Percentiles rank a stretch among this genome's conserved stretches.
Conservation (phyloP, 129 eudicot species). For the Saussurea involucrata region DNA sequence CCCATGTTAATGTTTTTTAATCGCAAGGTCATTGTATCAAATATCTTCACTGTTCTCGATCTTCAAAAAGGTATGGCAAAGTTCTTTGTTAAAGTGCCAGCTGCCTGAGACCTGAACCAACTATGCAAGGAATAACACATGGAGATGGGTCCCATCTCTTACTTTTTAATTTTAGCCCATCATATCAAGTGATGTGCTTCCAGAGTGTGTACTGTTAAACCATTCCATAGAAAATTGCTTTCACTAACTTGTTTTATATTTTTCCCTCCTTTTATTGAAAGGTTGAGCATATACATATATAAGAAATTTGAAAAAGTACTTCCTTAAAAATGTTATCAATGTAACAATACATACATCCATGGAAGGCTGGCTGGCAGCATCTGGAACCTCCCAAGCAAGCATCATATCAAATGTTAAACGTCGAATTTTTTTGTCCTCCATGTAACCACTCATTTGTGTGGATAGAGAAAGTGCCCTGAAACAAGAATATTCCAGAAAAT, state of each 20-base stretch:
- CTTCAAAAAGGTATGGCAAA: not conserved
- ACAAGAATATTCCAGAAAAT: conserved; percentile 81
- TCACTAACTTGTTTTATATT: not conserved
- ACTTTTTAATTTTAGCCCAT: not conserved
- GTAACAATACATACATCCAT: conserved; percentile 44
- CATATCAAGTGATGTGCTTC: not conserved
- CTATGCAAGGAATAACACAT: too few species aligned
- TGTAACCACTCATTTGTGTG: conserved; percentile 66
- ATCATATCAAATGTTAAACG: conserved; percentile 89
- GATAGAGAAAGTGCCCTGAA: conserved; percentile 79
- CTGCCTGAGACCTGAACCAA: too few species aligned
- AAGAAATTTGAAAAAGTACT: not conserved
- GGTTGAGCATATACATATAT: not conserved
- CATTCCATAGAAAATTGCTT: not conserved
- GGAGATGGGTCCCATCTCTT: too few species aligned
- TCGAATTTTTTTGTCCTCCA: conserved; percentile 79
- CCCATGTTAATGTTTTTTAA: not conserved
- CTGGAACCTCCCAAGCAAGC: conserved; percentile 93
- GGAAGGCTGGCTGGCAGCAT: conserved; percentile 61
- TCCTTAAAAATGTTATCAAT: not conserved
- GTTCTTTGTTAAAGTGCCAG: not conserved
- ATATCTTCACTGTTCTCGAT: not conserved
- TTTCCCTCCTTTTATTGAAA: not conserved
- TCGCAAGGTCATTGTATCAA: not conserved
- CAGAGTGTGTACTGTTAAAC: not conserved